phyloP scores from a whole-genome alignment of 2,329 filamentous ascomycete genomes.

The Cephalotrichum gorgonifer region DNA sequence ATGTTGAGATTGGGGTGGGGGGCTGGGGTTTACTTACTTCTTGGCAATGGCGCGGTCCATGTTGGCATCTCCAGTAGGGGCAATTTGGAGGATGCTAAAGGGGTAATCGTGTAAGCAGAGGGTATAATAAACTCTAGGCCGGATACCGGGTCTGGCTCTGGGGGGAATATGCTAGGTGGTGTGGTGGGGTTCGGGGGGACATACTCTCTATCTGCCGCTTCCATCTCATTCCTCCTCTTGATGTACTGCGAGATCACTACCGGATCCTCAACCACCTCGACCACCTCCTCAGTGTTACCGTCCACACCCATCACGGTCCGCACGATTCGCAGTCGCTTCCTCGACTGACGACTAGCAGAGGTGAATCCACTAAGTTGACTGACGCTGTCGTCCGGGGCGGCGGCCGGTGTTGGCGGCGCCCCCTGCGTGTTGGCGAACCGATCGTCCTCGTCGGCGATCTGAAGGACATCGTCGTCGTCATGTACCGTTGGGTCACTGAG shows the following conservation, averaged over 20 bases:
- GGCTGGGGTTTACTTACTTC: slow-evolving; percentile 14
- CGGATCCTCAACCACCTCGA: slow-evolving; percentile 65
- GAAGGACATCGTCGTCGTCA: slow-evolving; percentile 48
- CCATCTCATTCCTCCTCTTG: slow-evolving; percentile 63
- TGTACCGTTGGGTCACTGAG: slow-evolving; percentile 63
- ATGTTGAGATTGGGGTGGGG: neutral
- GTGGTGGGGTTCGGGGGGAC: slow-evolving; percentile 19
- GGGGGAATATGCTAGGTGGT: slow-evolving; percentile 1
- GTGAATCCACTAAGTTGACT: slow-evolving; percentile 67
- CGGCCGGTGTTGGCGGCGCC: slow-evolving; percentile 56
- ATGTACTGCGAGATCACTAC: slow-evolving; percentile 84
- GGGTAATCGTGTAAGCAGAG: slow-evolving; percentile 26
- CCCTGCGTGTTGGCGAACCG: slow-evolving; percentile 58
- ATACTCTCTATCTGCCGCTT: slow-evolving; percentile 63
- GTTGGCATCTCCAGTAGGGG: slow-evolving; percentile 39
- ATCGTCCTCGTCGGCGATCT: slow-evolving; percentile 52
- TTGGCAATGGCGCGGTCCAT: slow-evolving; percentile 38
- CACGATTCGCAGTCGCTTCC: slow-evolving; percentile 63
- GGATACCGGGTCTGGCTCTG: slow-evolving; percentile 2
- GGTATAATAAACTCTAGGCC: slow-evolving; percentile 22
- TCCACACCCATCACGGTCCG: slow-evolving; percentile 42
- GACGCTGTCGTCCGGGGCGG: slow-evolving; percentile 59
- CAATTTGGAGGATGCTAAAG: slow-evolving; percentile 37
- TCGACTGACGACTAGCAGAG: slow-evolving; percentile 52
- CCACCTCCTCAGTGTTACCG: slow-evolving; percentile 47